A percentile compares a stretch with the other conserved stretches of the same genome.
phyloP scores from a whole-genome alignment of 257 asterid genomes.

The Craterostigma plantagineum region DNA sequence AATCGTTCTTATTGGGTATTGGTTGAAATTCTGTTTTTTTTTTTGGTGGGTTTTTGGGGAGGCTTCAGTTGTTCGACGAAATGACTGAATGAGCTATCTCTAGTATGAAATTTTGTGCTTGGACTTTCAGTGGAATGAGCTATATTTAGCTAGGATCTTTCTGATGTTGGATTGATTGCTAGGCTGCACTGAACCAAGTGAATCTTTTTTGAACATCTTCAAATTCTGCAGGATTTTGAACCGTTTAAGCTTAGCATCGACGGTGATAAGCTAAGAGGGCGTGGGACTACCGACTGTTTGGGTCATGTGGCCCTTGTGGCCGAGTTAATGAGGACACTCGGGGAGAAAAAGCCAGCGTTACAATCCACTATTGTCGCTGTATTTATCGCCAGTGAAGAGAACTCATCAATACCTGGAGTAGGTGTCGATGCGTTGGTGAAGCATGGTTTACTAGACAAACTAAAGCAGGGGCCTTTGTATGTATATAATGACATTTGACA shows the following conservation, averaged over 20 bases:
- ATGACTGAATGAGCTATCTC: no score
- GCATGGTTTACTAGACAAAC: constrained; percentile 61
- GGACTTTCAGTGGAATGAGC: no score
- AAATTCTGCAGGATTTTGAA: constrained; percentile 65
- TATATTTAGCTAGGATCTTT: no score
- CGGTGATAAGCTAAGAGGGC: constrained; percentile 86
- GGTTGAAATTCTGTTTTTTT: not conserved
- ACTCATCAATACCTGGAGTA: constrained; percentile 90
- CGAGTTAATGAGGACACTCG: constrained; percentile 68
- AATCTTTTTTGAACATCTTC: no score
- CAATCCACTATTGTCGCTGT: constrained; percentile 87
- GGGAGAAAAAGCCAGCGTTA: constrained; percentile 62
- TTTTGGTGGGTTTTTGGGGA: not conserved
- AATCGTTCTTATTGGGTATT: constrained; percentile 80
- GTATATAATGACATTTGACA: constrained; percentile 11
- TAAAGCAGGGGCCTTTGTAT: constrained; percentile 83
- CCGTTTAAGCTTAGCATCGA: constrained; percentile 74
- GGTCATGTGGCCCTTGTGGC: constrained; percentile 96
- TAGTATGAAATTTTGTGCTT: no score
- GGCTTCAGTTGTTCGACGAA: not conserved
- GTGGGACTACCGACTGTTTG: constrained; percentile 94
- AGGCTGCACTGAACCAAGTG: no score
- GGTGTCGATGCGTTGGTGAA: constrained; percentile 92
- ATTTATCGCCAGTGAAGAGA: constrained; percentile 95
- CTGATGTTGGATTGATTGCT: no score